Conservation (phyloP, 371 early-diverging fungal species). For the Rhizomucor miehei region DNA sequence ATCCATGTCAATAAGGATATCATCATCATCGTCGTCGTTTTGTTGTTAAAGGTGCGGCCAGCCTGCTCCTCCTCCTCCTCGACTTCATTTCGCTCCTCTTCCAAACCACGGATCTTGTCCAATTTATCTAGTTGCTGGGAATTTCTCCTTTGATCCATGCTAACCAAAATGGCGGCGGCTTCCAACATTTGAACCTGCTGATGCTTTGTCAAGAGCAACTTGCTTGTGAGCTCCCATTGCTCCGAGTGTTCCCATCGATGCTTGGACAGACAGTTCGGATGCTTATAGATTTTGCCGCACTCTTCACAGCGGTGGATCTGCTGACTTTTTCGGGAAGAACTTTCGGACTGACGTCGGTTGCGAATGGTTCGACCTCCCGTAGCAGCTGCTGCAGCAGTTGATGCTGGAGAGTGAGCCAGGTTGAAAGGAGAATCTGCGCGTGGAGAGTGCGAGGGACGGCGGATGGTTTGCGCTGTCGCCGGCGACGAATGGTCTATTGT, state of each 20-base stretch:
- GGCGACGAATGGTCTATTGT: slow-evolving; percentile 25
- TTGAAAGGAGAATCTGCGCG: slow-evolving; percentile 8
- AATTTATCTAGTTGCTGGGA: neutral
- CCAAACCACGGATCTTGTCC: neutral
- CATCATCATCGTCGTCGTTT: slow-evolving; percentile 11
- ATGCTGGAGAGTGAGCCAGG: slow-evolving; percentile 2
- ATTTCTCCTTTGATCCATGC: slow-evolving; percentile 24
- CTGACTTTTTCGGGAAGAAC: neutral
- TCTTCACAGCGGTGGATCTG: slow-evolving; percentile 32
- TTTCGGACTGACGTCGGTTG: slow-evolving; percentile 4
- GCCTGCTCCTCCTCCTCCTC: neutral
- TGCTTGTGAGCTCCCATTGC: slow-evolving; percentile 63
- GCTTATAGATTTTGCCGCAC: slow-evolving; percentile 60
- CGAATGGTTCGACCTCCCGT: slow-evolving; percentile 21
- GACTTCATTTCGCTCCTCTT: neutral
- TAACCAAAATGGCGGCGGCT: slow-evolving; percentile 56
- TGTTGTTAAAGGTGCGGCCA: neutral
- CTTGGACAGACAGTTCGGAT: slow-evolving; percentile 60
- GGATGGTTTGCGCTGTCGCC: slow-evolving; percentile 1
- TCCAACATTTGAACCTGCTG: slow-evolving; percentile 70
- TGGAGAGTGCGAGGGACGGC: slow-evolving; percentile 5
- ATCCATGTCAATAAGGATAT: neutral
- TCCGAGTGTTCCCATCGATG: slow-evolving; percentile 75
- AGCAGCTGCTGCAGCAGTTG: slow-evolving; percentile 15
- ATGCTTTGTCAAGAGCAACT: slow-evolving; percentile 66